Percentiles rank a stretch among this genome's conserved stretches.
Conservation (phyloP, 225 moss, liverwort and hornwort species). For the Straminergon stramineum region DNA sequence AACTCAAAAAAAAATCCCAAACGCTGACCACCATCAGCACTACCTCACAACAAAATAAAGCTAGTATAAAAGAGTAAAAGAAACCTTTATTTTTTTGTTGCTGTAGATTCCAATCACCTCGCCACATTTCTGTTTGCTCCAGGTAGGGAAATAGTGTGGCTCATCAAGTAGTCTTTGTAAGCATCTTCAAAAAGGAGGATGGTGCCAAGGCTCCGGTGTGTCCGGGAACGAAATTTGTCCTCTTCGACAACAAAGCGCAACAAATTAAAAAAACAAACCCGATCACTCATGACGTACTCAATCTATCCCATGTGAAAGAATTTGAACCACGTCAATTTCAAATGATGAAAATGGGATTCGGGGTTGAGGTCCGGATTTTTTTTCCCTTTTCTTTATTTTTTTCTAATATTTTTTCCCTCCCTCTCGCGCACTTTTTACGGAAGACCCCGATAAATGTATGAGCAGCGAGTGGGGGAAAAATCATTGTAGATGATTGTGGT, state of each 20-base stretch:
- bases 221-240: too few species aligned
- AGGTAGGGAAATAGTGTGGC: background rate
- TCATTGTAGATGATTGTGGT: conserved; percentile 32
- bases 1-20: too few species aligned
- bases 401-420: accelerated
- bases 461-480: background rate
- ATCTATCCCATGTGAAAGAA: conserved; percentile 4
- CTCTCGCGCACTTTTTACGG: background rate
- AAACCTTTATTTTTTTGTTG: too few species aligned
- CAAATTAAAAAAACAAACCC: accelerated
- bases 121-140: background rate
- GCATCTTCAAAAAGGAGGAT: too few species aligned
- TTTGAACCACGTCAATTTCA: background rate
- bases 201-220: too few species aligned
- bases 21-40: background rate
- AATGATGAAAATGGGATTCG: background rate
- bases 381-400: too few species aligned
- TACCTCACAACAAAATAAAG: background rate
- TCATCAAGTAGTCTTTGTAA: background rate
- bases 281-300: background rate
- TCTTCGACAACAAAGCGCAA: background rate
- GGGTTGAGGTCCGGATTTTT: too few species aligned
- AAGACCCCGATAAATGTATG: background rate
- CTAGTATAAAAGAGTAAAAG: too few species aligned
- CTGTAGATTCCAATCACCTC: background rate